Percentiles rank a stretch among this genome's conserved stretches.
phyloP scores from a whole-genome alignment of 768 basidiomycete genomes.

The Trichaptum fuscoviolaceum region DNA sequence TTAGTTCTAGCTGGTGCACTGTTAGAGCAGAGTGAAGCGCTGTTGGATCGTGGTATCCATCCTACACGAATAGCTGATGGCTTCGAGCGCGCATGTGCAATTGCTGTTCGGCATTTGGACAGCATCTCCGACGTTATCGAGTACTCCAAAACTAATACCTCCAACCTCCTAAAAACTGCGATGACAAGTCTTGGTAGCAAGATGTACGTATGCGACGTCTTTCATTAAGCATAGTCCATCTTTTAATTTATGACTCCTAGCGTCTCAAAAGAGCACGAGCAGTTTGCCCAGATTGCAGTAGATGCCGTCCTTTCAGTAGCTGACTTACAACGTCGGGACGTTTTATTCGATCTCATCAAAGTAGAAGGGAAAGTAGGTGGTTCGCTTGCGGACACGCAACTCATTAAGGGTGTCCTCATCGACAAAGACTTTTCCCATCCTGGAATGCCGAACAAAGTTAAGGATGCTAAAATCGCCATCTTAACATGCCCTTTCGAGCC shows the following conservation, averaged over 20 bases:
- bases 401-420: conserved; percentile 96
- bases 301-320: conserved; percentile 95
- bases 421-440: conserved; percentile 99
- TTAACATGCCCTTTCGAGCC: conserved; percentile 99
- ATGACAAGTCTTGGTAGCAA: conserved; percentile 97
- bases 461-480: conserved; percentile 90
- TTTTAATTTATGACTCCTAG: conserved; percentile 34
- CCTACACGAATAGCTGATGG: conserved; percentile 99
- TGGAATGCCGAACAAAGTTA: conserved; percentile 89
- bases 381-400: conserved; percentile 87
- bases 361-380: conserved; percentile 99
- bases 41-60: conserved; percentile 99
- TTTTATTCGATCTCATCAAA: conserved; percentile 97
- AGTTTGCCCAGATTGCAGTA: conserved; percentile 97
- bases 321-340: conserved; percentile 90
- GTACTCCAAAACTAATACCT: conserved; percentile 76
- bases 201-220: conserved; percentile 58
- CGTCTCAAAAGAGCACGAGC: conserved; percentile 92
- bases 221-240: neutral
- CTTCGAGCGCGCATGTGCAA: conserved; percentile 89
- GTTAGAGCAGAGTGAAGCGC: conserved; percentile 86
- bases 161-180: conserved; percentile 88
- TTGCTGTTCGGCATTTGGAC: conserved; percentile 89
- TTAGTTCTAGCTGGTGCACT: conserved; percentile 96
- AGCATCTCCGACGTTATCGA: conserved; percentile 85